phyloP scores from a whole-genome alignment of 169 alveolate genomes.

The Pseudocohnilembus persalinus region DNA sequence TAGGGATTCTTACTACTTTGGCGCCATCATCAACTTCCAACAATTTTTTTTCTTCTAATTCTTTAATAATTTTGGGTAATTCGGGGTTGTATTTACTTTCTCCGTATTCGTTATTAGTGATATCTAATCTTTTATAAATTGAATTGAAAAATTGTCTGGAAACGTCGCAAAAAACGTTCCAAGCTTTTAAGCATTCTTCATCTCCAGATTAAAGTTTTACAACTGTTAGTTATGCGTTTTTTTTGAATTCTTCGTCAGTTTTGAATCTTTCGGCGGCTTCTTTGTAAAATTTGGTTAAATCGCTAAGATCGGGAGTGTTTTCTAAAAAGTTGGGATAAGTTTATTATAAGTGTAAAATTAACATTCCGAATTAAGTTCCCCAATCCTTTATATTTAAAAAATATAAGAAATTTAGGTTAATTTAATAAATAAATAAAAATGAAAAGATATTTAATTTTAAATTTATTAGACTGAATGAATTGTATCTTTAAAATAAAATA shows the following conservation, averaged over 20 bases:
- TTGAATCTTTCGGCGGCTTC: constrained; percentile 93
- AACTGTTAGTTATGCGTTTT: constrained; percentile 80
- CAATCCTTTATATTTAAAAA: constrained; percentile 96
- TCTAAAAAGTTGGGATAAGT: constrained; percentile 92
- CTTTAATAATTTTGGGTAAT: constrained; percentile 84
- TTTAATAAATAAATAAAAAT: too few species aligned
- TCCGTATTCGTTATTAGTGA: constrained; percentile 90
- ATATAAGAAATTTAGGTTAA: too few species aligned
- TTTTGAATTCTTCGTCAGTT: constrained; percentile 87
- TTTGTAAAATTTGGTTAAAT: constrained; percentile 94
- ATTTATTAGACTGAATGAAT: too few species aligned
- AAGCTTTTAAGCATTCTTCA: constrained; percentile 76
- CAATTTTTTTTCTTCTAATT: constrained; percentile 78
- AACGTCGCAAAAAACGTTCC: constrained; percentile 91
- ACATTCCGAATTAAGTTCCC: constrained; percentile 99
- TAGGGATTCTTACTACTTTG: constrained; percentile 87
- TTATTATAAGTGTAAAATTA: constrained; percentile 89
- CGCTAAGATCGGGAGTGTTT: constrained; percentile 92
- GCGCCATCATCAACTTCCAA: constrained; percentile 94
- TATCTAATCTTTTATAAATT: constrained; percentile 88
- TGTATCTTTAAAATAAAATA: too few species aligned
- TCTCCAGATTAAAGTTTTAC: constrained; percentile 90
- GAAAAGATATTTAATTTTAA: too few species aligned
- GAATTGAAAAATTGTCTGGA: constrained; percentile 86
- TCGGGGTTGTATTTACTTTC: constrained; percentile 94